Evolutionary conservation across 2,329 filamentous ascomycete species (phyloP), one percentile per base, ranked within the genome.

Genomic region (Clonostachys rosea): DNA sequence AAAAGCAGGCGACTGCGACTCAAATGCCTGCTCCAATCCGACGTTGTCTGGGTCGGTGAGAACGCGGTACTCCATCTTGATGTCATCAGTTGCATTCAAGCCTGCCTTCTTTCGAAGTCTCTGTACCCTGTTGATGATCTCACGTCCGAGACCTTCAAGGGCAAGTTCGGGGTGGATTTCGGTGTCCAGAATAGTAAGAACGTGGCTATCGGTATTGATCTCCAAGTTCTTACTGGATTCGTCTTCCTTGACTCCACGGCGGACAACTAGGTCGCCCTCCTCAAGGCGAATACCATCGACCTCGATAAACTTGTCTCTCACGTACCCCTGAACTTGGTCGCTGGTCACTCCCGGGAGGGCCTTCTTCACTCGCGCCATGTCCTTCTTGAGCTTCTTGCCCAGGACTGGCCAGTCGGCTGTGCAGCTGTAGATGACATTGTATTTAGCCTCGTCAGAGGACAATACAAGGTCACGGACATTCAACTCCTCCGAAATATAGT

Each of bases 331-430:
- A 50, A 96, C 90, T 55, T 96, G 81, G 11, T 89, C 83, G 55
- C 85, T 91, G 17, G 79, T 87, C 43, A 99, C 74, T 37, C 71
- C 76, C 6, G 91, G 91, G 42, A 99, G 73, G 3, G 89, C 91
- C 70, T 92, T 95, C 75, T 95, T 95, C 56, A 97, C 91, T 63
- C 87, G 89, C 54, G 84, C 83, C 54, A 91, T 89, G 59, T 96
- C 91, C 70, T 96, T 96, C 78, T 95, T 95, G 56, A 97, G 79
- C 73, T 97, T 97, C 80, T 96, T 96, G 54, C 94, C 94, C 14
- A 99, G 78, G 3, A 89, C 87, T 13, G 94, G 91, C 87, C 94
- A 96, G 67, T 99, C 94, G 8, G 91, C 91, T 37, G 81, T 83
- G 14, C 92, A 89, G 51, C 87, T 90, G 70, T 96, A 95, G 62